Evolutionary conservation across 345 rosid species (phyloP).

Genomic region (Lenwebbia sp.): DNA sequence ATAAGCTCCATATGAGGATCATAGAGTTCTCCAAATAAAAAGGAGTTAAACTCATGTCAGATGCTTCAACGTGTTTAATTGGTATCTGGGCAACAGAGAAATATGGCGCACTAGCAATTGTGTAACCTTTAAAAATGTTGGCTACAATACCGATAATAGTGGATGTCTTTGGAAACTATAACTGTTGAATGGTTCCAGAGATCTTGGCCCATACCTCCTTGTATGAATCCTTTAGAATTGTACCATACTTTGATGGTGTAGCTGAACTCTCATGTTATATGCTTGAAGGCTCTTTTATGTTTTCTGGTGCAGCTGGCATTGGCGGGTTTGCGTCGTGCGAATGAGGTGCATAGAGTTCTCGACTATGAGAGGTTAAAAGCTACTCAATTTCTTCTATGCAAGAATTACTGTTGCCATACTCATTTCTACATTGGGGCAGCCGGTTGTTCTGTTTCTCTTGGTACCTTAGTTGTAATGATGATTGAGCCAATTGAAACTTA

Average conservation of each 20-base stretch:
- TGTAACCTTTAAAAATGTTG: background rate
- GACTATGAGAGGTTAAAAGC: conserved; percentile 67
- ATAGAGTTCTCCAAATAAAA: background rate
- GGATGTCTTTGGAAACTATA: background rate
- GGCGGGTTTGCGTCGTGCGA: conserved; percentile 66
- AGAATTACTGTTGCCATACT: background rate
- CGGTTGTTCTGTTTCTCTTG: background rate
- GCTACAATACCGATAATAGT: background rate
- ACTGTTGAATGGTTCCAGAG: background rate
- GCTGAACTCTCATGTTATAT: background rate
- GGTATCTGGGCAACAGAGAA: background rate
- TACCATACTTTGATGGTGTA: background rate
- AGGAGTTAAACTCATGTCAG: background rate
- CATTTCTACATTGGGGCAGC: background rate
- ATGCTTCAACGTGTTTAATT: background rate
- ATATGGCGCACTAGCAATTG: background rate
- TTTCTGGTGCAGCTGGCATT: conserved; percentile 58
- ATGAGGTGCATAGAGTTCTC: conserved; percentile 39
- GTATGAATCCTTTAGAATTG: background rate
- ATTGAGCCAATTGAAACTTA: background rate
- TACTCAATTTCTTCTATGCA: background rate
- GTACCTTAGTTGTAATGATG: background rate
- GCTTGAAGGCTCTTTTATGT: background rate
- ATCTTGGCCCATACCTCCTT: background rate
- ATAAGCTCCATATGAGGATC: background rate